A percentile compares a stretch with the other conserved stretches of the same genome.
Evolutionary conservation across 768 basidiomycete species (phyloP).

Genomic region (Suillus alpinus): DNA sequence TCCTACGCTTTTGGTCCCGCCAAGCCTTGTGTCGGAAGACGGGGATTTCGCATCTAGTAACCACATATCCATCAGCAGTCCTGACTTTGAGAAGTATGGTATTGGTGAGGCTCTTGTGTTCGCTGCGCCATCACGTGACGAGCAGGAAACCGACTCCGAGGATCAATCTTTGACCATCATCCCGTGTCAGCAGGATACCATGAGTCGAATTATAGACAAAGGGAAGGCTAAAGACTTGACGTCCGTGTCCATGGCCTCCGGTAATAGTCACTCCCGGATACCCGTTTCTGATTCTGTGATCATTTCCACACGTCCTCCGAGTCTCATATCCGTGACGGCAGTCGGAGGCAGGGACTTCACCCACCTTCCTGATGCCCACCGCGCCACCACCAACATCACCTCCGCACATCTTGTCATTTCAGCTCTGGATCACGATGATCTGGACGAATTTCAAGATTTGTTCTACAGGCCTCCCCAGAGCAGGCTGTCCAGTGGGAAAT

Average conservation of each 20-base stretch:
- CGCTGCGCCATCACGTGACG: constrained; percentile 24
- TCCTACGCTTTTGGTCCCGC: background rate
- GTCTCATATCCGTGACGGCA: background rate
- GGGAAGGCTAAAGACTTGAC: background rate
- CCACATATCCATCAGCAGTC: constrained; percentile 26
- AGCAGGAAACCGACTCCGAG: constrained; percentile 42
- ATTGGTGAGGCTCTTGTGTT: constrained; percentile 64
- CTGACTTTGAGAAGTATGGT: constrained; percentile 48
- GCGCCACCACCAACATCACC: constrained; percentile 28
- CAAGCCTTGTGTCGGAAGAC: background rate
- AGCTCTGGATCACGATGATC: constrained; percentile 61
- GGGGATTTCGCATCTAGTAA: constrained; percentile 27
- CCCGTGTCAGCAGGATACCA: constrained; percentile 13
- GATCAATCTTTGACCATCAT: constrained; percentile 25
- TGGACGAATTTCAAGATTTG: constrained; percentile 72
- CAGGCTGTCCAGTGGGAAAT: background rate
- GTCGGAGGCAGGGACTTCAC: background rate
- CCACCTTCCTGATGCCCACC: constrained; percentile 8
- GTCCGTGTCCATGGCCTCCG: background rate
- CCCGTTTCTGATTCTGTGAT: background rate
- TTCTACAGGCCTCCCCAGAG: constrained; percentile 53
- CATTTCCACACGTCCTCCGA: background rate
- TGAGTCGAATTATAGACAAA: constrained; percentile 5
- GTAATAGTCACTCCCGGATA: background rate
- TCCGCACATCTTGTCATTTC: constrained; percentile 38